Conservation (phyloP, 805 yeast species). For the Saccharomycopsis babjevae region DNA sequence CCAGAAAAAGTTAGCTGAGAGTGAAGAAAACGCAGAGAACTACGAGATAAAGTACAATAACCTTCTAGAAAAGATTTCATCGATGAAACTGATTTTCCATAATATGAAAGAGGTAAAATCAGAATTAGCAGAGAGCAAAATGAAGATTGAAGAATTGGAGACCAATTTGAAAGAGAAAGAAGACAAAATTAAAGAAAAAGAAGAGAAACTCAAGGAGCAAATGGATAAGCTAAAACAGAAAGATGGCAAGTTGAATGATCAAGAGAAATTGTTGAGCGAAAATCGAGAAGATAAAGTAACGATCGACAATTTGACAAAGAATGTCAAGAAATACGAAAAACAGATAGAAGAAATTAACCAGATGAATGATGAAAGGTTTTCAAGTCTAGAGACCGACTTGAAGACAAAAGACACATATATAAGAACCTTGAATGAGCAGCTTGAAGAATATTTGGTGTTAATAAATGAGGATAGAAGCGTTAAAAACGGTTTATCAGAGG, state of each 20-base stretch:
- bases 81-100: slow-evolving; percentile 63
- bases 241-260: neutral
- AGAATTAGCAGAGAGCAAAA: slow-evolving; percentile 27
- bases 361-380: slow-evolving; percentile 22
- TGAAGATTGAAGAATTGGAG: slow-evolving; percentile 24
- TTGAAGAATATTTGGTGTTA: slow-evolving; percentile 28
- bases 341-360: slow-evolving; percentile 15
- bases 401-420: slow-evolving; percentile 25
- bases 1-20: slow-evolving; percentile 15
- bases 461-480: slow-evolving; percentile 6
- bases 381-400: slow-evolving; percentile 18
- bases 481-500: neutral
- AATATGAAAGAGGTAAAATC: slow-evolving; percentile 65
- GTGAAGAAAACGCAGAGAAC: neutral
- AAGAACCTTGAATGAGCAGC: slow-evolving; percentile 29
- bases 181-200: neutral
- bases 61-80: slow-evolving; percentile 50
- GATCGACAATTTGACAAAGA: neutral
- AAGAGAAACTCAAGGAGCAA: neutral
- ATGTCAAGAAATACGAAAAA: slow-evolving; percentile 16
- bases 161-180: slow-evolving; percentile 23
- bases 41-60: slow-evolving; percentile 51
- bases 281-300: neutral
- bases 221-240: slow-evolving; percentile 15
- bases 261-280: neutral